A percentile compares a stretch with the other conserved stretches of the same genome.
Conservation (phyloP, 768 basidiomycete genomes). For the Podaxis mareebaensis region DNA sequence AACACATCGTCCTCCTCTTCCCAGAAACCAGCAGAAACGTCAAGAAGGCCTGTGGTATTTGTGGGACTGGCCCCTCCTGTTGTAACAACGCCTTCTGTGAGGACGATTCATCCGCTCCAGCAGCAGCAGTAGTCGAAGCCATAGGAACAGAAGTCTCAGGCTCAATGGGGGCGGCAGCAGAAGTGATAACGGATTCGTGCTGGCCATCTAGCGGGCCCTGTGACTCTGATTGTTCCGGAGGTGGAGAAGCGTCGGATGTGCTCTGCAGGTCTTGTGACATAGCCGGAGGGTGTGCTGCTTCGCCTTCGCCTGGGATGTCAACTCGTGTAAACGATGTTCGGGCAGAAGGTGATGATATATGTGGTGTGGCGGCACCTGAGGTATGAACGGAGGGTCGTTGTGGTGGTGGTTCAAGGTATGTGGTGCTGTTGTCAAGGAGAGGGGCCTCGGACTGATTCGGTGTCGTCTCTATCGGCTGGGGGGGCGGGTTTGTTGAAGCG, state of each 20-base stretch:
- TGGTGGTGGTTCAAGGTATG: slow-evolving; percentile 9
- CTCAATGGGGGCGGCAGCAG: not conserved
- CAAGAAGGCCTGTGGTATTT: slow-evolving; percentile 61
- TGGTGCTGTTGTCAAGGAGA: slow-evolving; percentile 6
- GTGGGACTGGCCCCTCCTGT: slow-evolving; percentile 41
- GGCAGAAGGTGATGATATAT: slow-evolving; percentile 27
- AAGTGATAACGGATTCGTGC: not conserved
- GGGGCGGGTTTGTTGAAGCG: not conserved
- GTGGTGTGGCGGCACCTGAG: not conserved
- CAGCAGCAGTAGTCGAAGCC: slow-evolving; percentile 23
- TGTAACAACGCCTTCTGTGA: slow-evolving; percentile 15
- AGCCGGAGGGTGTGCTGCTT: slow-evolving; percentile 23
- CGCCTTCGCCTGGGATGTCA: slow-evolving; percentile 33
- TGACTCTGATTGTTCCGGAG: not conserved
- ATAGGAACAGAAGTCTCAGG: slow-evolving; percentile 19
- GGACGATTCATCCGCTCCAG: slow-evolving; percentile 15
- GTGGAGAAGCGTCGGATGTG: slow-evolving; percentile 2
- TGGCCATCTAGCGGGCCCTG: slow-evolving; percentile 6
- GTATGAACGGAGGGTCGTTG: slow-evolving; percentile 3
- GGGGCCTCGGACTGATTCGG: not conserved
- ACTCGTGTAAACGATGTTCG: slow-evolving; percentile 58
- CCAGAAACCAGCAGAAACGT: slow-evolving; percentile 78
- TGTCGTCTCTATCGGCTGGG: not conserved
- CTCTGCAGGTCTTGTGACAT: slow-evolving; percentile 22
- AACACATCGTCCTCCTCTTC: slow-evolving; percentile 65